Base-by-base conservation (phyloP, 495 filamentous ascomycete species). In the Lichenothelia convexa region DNA sequence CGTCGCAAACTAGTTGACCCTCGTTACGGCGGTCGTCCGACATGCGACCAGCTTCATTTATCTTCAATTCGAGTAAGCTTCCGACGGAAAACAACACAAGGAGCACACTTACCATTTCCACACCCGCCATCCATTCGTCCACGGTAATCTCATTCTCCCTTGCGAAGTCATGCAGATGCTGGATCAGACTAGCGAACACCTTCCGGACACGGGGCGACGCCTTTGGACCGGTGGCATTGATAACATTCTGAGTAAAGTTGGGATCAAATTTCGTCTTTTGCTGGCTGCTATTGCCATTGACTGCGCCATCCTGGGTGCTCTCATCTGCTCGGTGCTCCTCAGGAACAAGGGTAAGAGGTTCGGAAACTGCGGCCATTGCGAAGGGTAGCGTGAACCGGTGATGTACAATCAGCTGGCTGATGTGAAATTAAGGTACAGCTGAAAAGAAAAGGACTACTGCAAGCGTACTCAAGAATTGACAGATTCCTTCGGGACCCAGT, bases 11-110 rank as follows among this genome's bases (percentile, higher is more conserved):
- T 11, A 81, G 61, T 44, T 77, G 73, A 19, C 72, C 71, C 58
- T 85, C 79, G 43, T 85, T 80, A 27, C 79, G 74, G 39, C 64
- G 67, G 36, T 75, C 68, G 43, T 69, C 59, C 40, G 74, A 80
- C 70, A 79, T 78, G 43, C 62, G 64, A 20, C 79, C 79, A n/a
- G 70, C 68, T 53, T 67, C 69, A 58, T 82, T 85, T 51, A 84
- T 63, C 62, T 80, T 39, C 34, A 31, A 40, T 5, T 26, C 1
- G 29, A 16, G 34, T 13, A 7, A 36, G 12, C 8, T 31, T 1
- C 13, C 12, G 30, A 15, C 8, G 16, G 7, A 34, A 32, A n/a
- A 3, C 4, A 32, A 13, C 21, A 43, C 12, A 8, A 17, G 31
- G 18, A 17, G 31, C 17, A 13, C 12, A 18, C 43, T 11, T 45